Conservation (phyloP, 805 yeast genomes). For the Sugiyamaella floridensis region DNA sequence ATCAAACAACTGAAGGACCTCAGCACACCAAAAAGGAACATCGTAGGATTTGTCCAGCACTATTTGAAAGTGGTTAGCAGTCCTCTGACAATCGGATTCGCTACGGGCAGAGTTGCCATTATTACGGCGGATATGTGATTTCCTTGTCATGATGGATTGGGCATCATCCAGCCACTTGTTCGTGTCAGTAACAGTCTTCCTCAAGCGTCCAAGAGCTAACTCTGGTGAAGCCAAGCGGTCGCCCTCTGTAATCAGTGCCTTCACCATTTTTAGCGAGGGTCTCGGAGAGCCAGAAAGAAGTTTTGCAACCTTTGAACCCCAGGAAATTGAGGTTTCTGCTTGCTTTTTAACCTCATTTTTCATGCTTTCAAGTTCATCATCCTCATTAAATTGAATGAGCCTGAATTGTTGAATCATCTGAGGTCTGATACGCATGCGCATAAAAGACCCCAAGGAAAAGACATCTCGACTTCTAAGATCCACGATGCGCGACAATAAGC, state of each 20-base stretch:
- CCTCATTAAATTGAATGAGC: constrained; percentile 33
- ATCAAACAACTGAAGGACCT: constrained; percentile 52
- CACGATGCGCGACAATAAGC: constrained; percentile 13
- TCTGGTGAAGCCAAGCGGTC: constrained; percentile 42
- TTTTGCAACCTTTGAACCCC: constrained; percentile 44
- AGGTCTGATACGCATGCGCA: constrained; percentile 3
- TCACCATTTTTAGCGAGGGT: constrained; percentile 43
- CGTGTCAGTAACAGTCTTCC: constrained; percentile 39
- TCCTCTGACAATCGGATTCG: no score
- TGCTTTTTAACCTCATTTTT: constrained; percentile 35
- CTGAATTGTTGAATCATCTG: constrained; percentile 3
- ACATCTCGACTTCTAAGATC: constrained; percentile 1
- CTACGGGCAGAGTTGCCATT: constrained; percentile 7
- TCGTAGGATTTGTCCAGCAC: constrained; percentile 43
- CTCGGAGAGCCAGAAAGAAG: constrained; percentile 36
- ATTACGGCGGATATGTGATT: constrained; percentile 44
- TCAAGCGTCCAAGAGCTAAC: constrained; percentile 34
- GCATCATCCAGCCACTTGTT: constrained; percentile 51
- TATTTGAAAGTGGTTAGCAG: constrained; percentile 31
- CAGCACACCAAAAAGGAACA: constrained; percentile 48
- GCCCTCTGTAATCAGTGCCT: constrained; percentile 46
- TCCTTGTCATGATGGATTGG: constrained; percentile 44
- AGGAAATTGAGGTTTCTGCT: constrained; percentile 42
- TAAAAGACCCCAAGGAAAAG: constrained; percentile 7
- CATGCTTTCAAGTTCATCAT: constrained; percentile 42